These are phyloP conservation scores for Aspergillus bertholletiae DNA, from an alignment of 495 filamentous ascomycete genomes.

Conservation along the genomic window DNA sequence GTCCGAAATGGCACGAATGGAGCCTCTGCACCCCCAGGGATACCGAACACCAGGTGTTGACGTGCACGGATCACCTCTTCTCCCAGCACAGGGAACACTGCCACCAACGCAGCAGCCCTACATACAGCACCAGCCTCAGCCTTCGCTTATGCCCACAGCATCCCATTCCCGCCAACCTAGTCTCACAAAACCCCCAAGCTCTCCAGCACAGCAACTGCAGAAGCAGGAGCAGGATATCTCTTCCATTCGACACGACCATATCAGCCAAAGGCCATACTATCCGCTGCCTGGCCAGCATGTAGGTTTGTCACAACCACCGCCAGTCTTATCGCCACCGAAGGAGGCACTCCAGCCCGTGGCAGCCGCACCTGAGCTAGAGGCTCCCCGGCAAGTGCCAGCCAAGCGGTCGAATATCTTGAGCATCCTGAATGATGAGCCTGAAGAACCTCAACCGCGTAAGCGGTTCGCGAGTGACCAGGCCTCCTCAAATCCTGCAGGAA, in stretches of 20 bases:
- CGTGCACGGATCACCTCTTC: conserved; percentile 22
- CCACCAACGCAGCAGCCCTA: conserved; percentile 21
- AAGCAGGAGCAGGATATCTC: conserved; percentile 36
- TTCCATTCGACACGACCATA: conserved; percentile 36
- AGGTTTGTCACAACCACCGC: conserved; percentile 29
- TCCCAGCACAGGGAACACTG: conserved; percentile 8
- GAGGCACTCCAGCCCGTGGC: conserved; percentile 36
- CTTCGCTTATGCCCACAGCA: conserved; percentile 23
- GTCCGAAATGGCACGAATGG: conserved; percentile 36
- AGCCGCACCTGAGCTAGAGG: conserved; percentile 35
- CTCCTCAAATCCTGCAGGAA: conserved; percentile 16
- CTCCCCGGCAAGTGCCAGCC: conserved; percentile 46
- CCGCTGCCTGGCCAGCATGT: conserved; percentile 21
- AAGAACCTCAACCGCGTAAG: conserved; percentile 52
- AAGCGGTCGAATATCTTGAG: conserved; percentile 60
- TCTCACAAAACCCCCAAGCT: conserved; percentile 34
- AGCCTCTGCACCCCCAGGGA: conserved; percentile 30
- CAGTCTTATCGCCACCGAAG: conserved; percentile 39
- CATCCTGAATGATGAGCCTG: conserved; percentile 55
- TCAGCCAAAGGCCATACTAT: conserved; percentile 32
- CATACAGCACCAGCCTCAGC: conserved; percentile 24
- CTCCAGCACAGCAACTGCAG: conserved; percentile 29
- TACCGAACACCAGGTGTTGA: conserved; percentile 18
- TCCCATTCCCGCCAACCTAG: conserved; percentile 43
- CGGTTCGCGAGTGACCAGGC: conserved; percentile 41